Evolutionary conservation across 306 rosid species (phyloP).

Genomic region (Quercus berberidifolia): DNA sequence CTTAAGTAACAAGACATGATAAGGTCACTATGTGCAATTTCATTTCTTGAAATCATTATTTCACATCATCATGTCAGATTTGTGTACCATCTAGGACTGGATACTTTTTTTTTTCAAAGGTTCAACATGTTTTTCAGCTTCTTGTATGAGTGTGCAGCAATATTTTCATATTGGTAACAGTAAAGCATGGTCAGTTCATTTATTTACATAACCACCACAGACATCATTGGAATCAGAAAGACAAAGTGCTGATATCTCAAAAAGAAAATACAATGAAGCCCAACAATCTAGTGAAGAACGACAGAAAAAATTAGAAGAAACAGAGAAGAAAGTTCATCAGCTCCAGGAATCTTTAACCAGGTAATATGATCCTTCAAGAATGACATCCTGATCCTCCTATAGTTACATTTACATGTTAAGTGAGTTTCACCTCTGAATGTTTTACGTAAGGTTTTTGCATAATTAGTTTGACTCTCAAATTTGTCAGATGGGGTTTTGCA

Average conservation of each 20-base stretch:
- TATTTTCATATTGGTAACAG: conserved; percentile 5
- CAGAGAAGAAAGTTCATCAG: conserved; percentile 65
- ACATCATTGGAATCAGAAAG: conserved; percentile 53
- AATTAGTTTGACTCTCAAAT: not conserved
- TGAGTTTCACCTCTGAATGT: conserved; percentile 3
- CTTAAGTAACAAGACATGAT: not conserved
- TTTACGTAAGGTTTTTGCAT: not conserved
- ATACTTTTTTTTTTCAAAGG: not conserved
- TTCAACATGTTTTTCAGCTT: conserved; percentile 13
- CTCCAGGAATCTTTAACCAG: conserved; percentile 77
- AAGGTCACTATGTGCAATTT: not conserved
- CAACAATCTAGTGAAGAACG: conserved; percentile 44
- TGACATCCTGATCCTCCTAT: not conserved
- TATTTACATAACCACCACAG: conserved; percentile 29
- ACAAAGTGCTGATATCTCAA: conserved; percentile 50
- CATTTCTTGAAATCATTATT: not conserved
- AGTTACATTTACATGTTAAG: conserved; percentile 8
- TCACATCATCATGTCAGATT: not conserved
- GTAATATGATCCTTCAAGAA: conserved; percentile 40
- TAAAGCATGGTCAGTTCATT: conserved; percentile 17
- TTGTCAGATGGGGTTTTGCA: not conserved
- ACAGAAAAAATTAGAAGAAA: conserved; percentile 54
- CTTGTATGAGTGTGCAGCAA: not conserved
- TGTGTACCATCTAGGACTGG: not conserved
- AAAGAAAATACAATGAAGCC: conserved; percentile 61